A percentile compares a stretch with the other conserved stretches of the same genome.
These are phyloP conservation scores for Eucalyptus melliodora DNA, from an alignment of 345 rosid species.

Conservation along the genomic window DNA sequence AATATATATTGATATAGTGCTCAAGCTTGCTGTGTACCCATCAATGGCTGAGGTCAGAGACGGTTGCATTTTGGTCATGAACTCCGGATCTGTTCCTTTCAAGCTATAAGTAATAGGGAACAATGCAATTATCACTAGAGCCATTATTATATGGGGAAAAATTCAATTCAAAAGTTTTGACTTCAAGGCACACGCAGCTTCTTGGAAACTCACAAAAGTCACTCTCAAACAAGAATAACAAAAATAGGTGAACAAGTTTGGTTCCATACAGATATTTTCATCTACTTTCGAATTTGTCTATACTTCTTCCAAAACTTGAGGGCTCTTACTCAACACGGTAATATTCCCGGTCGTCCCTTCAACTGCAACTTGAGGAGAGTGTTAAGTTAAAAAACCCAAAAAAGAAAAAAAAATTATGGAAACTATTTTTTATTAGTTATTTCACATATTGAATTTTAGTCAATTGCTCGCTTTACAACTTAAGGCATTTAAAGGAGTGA, in stretches of 20 bases:
- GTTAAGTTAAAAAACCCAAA: no score
- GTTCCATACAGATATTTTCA: neutral
- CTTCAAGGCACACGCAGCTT: neutral
- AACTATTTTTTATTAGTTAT: neutral
- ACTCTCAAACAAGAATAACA: neutral
- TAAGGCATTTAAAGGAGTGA: neutral
- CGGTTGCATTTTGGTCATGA: neutral
- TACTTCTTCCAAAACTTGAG: rapidly evolving
- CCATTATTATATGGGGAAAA: neutral
- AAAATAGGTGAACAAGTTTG: no score
- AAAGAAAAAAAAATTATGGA: neutral
- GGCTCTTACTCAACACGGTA: neutral
- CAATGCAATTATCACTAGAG: neutral
- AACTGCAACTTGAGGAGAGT: neutral
- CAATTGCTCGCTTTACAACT: neutral
- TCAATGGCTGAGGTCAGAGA: neutral
- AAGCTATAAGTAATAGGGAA: neutral
- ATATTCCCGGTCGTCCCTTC: neutral
- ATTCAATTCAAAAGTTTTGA: neutral
- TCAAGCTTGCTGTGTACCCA: neutral
- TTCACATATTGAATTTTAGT: neutral
- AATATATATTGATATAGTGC: neutral
- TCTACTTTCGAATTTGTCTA: neutral
- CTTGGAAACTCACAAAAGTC: neutral
- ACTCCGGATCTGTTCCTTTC: neutral